phyloP scores from a whole-genome alignment of 208 protist species.

The Leishmania amazonensis region DNA sequence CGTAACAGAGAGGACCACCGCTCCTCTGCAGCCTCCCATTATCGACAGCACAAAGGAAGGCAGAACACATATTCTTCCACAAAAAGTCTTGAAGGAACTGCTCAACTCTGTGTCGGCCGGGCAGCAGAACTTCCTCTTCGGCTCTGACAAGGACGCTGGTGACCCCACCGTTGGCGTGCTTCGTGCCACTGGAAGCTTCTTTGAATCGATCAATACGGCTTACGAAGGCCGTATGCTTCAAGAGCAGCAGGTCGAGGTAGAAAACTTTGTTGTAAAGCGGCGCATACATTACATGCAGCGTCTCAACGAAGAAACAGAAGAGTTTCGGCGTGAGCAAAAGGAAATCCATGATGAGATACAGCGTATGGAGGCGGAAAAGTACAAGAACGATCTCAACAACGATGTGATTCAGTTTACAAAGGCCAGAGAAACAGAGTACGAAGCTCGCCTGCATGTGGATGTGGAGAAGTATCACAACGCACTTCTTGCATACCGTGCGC shows the following conservation, averaged over 20 bases:
- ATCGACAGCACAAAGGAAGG: neutral
- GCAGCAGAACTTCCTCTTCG: constrained; percentile 33
- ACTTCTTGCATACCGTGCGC: constrained; percentile 35
- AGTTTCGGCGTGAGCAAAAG: constrained; percentile 49
- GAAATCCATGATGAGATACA: constrained; percentile 54
- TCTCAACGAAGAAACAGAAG: constrained; percentile 50
- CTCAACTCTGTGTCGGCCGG: constrained; percentile 26
- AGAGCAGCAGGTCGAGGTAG: constrained; percentile 37
- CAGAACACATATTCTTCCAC: constrained; percentile 22
- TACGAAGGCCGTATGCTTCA: constrained; percentile 40
- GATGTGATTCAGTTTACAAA: constrained; percentile 46
- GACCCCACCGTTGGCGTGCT: constrained; percentile 16
- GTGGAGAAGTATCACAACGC: constrained; percentile 45
- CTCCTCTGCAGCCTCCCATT: constrained; percentile 2
- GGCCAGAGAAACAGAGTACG: constrained; percentile 38
- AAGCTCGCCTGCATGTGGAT: constrained; percentile 34
- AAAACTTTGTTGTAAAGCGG: constrained; percentile 36
- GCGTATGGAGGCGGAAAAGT: constrained; percentile 36
- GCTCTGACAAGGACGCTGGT: constrained; percentile 12
- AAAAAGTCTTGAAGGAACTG: constrained; percentile 24
- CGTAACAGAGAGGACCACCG: neutral
- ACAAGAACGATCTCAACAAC: constrained; percentile 39
- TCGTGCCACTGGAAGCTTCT: constrained; percentile 38
- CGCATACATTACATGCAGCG: constrained; percentile 38
- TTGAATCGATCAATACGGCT: constrained; percentile 40